phyloP scores from a whole-genome alignment of 495 filamentous ascomycete species.

The Penicillium alfredii region DNA sequence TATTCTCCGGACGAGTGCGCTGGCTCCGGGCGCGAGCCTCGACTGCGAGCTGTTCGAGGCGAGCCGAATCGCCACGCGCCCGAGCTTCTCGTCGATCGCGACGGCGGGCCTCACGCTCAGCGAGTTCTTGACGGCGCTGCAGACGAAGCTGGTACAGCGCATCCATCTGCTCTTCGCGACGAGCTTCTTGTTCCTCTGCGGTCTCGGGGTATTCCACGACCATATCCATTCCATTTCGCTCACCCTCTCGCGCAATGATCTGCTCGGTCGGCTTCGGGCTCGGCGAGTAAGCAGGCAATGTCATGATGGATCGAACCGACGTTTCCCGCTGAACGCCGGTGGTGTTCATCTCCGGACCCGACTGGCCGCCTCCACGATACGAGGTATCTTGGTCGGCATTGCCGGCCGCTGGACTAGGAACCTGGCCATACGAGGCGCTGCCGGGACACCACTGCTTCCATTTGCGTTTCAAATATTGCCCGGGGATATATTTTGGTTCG shows the following conservation, averaged over 20 bases:
- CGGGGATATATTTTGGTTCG: slow-evolving; percentile 54
- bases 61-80: slow-evolving; percentile 56
- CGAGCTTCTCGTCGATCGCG: slow-evolving; percentile 62
- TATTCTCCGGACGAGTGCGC: slow-evolving; percentile 25
- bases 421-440: slow-evolving; percentile 34
- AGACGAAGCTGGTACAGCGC: slow-evolving; percentile 83
- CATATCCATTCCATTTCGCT: slow-evolving; percentile 84
- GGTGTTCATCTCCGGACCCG: slow-evolving; percentile 28
- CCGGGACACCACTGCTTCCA: slow-evolving; percentile 56
- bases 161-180: slow-evolving; percentile 92
- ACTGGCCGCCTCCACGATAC: slow-evolving; percentile 15
- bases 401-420: slow-evolving; percentile 23
- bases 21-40: slow-evolving; percentile 26
- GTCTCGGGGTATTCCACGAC: slow-evolving; percentile 82
- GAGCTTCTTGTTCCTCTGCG: slow-evolving; percentile 63
- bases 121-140: slow-evolving; percentile 66
- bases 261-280: slow-evolving; percentile 69
- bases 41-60: slow-evolving; percentile 54
- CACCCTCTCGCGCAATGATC: slow-evolving; percentile 85
- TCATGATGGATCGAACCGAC: slow-evolving; percentile 86
- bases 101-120: slow-evolving; percentile 69
- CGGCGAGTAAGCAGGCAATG: slow-evolving; percentile 72
- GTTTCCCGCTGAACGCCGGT: slow-evolving; percentile 71
- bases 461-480: slow-evolving; percentile 48
- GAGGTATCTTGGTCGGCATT: slow-evolving; percentile 21